These are phyloP conservation scores for Globisporangium yorkense DNA, from an alignment of 352 stramenopile genomes.

Conservation along the genomic window DNA sequence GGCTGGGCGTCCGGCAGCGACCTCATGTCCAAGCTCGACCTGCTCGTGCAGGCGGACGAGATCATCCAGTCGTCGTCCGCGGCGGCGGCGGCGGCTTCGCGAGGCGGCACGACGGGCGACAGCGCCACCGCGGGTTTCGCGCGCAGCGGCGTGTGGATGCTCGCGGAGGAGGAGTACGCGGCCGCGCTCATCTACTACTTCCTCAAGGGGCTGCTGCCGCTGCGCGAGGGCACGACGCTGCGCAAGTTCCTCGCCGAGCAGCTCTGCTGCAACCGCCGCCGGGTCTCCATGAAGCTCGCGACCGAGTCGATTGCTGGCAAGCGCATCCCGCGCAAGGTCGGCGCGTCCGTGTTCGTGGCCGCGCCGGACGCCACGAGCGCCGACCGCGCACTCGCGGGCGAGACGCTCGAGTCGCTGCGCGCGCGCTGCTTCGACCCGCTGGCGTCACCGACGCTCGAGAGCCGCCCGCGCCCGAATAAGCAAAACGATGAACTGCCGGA, in stretches of 20 bases:
- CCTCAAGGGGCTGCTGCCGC: constrained; percentile 38
- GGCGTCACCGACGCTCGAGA: constrained; percentile 5
- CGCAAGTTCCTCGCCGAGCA: constrained; percentile 66
- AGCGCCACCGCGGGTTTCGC: constrained; percentile 19
- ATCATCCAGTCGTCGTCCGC: constrained; percentile 36
- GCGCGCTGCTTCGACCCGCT: constrained; percentile 26
- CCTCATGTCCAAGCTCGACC: constrained; percentile 44
- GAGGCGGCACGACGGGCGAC: background rate
- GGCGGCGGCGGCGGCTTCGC: too few species aligned
- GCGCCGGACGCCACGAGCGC: constrained; percentile 25
- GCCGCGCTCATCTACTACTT: constrained; percentile 63
- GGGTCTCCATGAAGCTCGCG: constrained; percentile 68
- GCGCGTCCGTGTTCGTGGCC: constrained; percentile 54
- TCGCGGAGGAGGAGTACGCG: constrained; percentile 59
- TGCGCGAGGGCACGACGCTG: constrained; percentile 53
- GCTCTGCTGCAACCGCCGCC: constrained; percentile 53
- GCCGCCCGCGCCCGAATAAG: background rate
- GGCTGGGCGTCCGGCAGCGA: constrained; percentile 16
- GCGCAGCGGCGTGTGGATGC: constrained; percentile 57
- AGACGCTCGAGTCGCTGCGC: constrained; percentile 29
- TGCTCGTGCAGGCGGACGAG: constrained; percentile 67
- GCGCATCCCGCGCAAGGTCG: constrained; percentile 62
- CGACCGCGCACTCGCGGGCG: constrained; percentile 26
- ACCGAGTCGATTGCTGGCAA: constrained; percentile 52
- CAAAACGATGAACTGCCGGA: constrained; percentile 9